Evolutionary conservation across 805 yeast species (phyloP), one percentile per base, ranked within the genome.

Genomic region (Wickerhamiella alocasiicola): DNA sequence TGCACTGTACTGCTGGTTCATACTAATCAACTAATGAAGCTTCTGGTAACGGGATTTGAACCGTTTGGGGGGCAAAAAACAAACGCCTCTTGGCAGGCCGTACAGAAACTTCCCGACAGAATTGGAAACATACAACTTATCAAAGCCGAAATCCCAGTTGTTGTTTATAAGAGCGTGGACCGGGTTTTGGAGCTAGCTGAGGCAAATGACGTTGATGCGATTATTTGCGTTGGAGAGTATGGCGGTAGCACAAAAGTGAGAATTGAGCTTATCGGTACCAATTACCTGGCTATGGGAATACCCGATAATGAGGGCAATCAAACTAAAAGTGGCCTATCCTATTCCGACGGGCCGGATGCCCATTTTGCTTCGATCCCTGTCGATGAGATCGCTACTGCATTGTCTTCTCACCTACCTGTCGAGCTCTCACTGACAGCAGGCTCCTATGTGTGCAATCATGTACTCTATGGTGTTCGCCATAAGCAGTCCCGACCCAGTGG

Each of bases 71-170:
- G 30, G 20, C 41, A 42, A 18, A n/a, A 32, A n/a, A 26, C 39
- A 20, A 48, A 48, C 23, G 48, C 51, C 3, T 46, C 51, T 3
- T 46, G 48, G 49, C 46, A 39, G 18, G 46, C 44, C 4, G 48
- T 42, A 2, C 16, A 38, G 11, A 9, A 17, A 9, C 37, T 48
- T n/a, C 49, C 49, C 5, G 16, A 23, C 3, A 26, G 28, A 7
- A 17, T 46, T 6, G 36, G 34, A 4, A 37, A 38, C 11, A 26
- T 27, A 1, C 29, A 33, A 12, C 24, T 48, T 2, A 18, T 26
- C 11, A 43, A 36, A 24, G 12, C 9, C 12, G 40, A 43, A 37
- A 25, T 46, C 11, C 51, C 51, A 1, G 44, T 43, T 5, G 46
- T 36, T 2, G 46, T 43, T 33, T 46, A 31, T 18, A 23, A 39